Conservation (phyloP, 768 basidiomycete genomes). For the Boletus rex-veris region DNA sequence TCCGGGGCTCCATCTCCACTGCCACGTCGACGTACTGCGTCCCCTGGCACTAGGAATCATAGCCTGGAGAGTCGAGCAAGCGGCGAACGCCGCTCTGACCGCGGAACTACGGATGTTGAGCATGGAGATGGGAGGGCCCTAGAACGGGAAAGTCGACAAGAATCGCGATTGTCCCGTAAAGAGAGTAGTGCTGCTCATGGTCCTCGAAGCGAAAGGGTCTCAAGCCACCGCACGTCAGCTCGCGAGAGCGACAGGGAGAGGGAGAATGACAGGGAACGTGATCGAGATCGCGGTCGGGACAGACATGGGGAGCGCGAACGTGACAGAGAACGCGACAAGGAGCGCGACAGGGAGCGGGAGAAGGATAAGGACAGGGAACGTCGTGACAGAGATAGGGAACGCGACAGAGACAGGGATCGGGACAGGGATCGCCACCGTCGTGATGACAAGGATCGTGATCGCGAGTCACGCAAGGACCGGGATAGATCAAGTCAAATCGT, state of each 20-base stretch:
- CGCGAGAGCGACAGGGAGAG: slow-evolving; percentile 38
- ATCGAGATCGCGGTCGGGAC: slow-evolving; percentile 46
- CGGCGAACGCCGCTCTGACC: slow-evolving; percentile 59
- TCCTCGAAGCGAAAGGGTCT: slow-evolving; percentile 46
- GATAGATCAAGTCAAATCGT: slow-evolving; percentile 39
- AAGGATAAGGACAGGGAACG: slow-evolving; percentile 40
- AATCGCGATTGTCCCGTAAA: slow-evolving; percentile 40
- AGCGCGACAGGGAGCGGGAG: slow-evolving; percentile 36
- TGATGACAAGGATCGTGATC: slow-evolving; percentile 63
- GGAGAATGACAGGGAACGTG: slow-evolving; percentile 46
- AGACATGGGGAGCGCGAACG: slow-evolving; percentile 46
- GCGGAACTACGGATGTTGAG: slow-evolving; percentile 42
- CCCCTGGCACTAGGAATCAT: slow-evolving; percentile 63
- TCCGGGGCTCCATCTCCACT: slow-evolving; percentile 52
- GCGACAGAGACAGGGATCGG: slow-evolving; percentile 45
- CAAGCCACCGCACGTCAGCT: slow-evolving; percentile 38
- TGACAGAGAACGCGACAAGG: slow-evolving; percentile 45
- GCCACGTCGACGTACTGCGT: slow-evolving; percentile 58
- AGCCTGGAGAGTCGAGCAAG: slow-evolving; percentile 74
- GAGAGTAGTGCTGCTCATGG: slow-evolving; percentile 52
- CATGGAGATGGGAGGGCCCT: slow-evolving; percentile 48
- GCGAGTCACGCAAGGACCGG: slow-evolving; percentile 60
- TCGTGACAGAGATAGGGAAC: slow-evolving; percentile 43
- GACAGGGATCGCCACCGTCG: slow-evolving; percentile 49
- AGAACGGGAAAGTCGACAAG: slow-evolving; percentile 50